Base-by-base conservation (phyloP, 768 basidiomycete species). In the Grammothele lineata region DNA sequence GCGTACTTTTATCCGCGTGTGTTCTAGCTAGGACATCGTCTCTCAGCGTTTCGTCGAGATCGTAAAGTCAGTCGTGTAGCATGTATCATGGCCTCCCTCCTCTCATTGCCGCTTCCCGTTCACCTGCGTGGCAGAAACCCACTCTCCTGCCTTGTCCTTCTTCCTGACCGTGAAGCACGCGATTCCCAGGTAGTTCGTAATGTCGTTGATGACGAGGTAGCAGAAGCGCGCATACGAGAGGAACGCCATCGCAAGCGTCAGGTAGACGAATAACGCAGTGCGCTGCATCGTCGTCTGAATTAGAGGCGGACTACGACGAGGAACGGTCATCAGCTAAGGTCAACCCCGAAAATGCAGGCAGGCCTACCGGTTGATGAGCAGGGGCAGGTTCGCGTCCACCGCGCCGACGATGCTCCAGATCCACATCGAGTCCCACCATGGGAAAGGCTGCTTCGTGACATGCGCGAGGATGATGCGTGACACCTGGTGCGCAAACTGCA, bases 161-260 rank as follows among this genome's bases (percentile, higher is more conserved):
- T 89, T 93, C 45, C 83, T 74, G 37, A 96, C 92, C 14, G 88
- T 92, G 61, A 96, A 92, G 70, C 92, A 97, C 1, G 92, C 95
- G 57, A 96, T 92, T 11, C 95, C 95, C 51, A 95, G 76, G 66
- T 85, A 86, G 50, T 92, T 80, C 47, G 92, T 95, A 66, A 97
- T 91, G 55, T 93, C 87, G 50, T 66, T 67, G 57, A 94, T 92
- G 45, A 94, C 91, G n/a, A 85, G 70, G 23, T 78, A 74, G 57
- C 85, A 87, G 66, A 94, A 94, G 36, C 85, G 76, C 21, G 74
- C 80, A 57, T 91, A 95, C 34, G 77, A 75, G 58, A 82, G 51
- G 46, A 89, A 63, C 3, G 92, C 86, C 27, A 92, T 57, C 1
- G 71, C 66, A 26, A 92, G 73, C 1, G 87, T 87, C 42, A 81